A percentile compares a stretch with the other conserved stretches of the same genome.
Evolutionary conservation across 495 filamentous ascomycete genomes (phyloP).

Genomic region (Venustampulla echinocandica): DNA sequence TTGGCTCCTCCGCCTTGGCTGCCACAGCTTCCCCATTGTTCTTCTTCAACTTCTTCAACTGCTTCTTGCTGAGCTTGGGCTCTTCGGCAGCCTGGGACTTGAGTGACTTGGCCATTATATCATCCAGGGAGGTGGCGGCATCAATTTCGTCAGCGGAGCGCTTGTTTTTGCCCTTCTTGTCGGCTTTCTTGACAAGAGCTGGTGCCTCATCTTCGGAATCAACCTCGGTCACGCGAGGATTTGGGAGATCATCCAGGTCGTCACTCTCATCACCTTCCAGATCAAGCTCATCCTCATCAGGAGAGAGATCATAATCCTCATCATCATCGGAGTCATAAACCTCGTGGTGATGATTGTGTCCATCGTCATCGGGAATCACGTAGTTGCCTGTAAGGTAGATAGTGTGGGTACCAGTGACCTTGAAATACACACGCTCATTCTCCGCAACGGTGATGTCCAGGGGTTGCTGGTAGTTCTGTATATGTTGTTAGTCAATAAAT

Average conservation of each 20-base stretch:
- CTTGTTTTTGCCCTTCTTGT: conserved; percentile 73
- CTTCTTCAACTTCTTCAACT: conserved; percentile 98
- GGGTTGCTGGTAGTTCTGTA: conserved; percentile 86
- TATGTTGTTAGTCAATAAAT: conserved; percentile 25
- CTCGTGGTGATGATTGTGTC: conserved; percentile 40
- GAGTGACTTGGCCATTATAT: conserved; percentile 59
- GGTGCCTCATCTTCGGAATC: conserved; percentile 64
- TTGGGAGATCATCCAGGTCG: conserved; percentile 70
- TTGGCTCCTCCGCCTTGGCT: conserved; percentile 47
- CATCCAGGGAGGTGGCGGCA: conserved; percentile 43
- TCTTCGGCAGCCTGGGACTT: conserved; percentile 25
- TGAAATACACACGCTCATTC: conserved; percentile 83
- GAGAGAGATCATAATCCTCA: conserved; percentile 71
- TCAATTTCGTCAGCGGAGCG: conserved; percentile 65
- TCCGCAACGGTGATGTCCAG: conserved; percentile 84
- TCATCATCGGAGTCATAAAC: conserved; percentile 54
- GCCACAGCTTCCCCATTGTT: conserved; percentile 78
- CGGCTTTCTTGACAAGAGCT: conserved; percentile 55
- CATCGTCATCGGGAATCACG: conserved; percentile 51
- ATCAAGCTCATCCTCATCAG: conserved; percentile 65
- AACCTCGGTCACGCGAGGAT: conserved; percentile 77
- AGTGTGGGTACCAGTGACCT: conserved; percentile 79
- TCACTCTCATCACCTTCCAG: conserved; percentile 58
- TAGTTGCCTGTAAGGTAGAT: conserved; percentile 95
- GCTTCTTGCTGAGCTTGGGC: conserved; percentile 73